A percentile compares a stretch with the other conserved stretches of the same genome.
Evolutionary conservation across 495 filamentous ascomycete species (phyloP).

Genomic region (Apiosordaria backusii): DNA sequence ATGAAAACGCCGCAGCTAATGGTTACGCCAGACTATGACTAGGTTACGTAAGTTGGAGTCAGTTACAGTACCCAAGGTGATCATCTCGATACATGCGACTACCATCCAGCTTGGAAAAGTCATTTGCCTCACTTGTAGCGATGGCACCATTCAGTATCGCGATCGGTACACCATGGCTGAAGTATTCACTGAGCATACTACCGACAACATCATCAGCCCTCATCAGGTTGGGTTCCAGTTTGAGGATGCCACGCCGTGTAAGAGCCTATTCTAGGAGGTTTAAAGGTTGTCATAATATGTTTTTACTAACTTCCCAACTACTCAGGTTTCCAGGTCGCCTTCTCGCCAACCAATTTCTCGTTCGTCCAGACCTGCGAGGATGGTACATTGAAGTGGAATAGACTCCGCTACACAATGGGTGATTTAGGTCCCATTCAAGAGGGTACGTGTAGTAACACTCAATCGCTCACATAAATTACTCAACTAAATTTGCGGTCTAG

Average conservation of each 20-base stretch:
- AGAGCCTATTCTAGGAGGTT: conserved; percentile 18
- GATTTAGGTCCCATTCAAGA: conserved; percentile 40
- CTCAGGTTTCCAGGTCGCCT: conserved; percentile 60
- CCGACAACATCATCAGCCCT: conserved; percentile 61
- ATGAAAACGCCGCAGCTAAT: conserved; percentile 14
- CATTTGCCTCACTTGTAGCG: conserved; percentile 65
- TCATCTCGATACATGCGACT: conserved; percentile 56
- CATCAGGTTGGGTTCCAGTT: conserved; percentile 73
- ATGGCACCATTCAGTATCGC: conserved; percentile 74
- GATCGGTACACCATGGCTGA: conserved; percentile 66
- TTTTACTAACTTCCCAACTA: conserved; percentile 13
- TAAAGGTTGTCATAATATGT: conserved; percentile 19
- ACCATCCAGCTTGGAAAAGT: conserved; percentile 63
- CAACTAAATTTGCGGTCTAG: conserved; percentile 17
- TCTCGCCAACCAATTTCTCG: conserved; percentile 72
- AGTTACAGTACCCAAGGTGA: conserved; percentile 58
- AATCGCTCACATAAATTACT: not conserved
- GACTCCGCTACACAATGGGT: conserved; percentile 53
- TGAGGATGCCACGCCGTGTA: conserved; percentile 47
- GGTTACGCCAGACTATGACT: conserved; percentile 47
- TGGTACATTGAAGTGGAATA: conserved; percentile 59
- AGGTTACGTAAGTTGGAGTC: conserved; percentile 65
- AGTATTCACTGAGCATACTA: conserved; percentile 58
- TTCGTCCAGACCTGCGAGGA: conserved; percentile 63
- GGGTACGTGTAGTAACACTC: conserved; percentile 32